A percentile compares a stretch with the other conserved stretches of the same genome.
Conservation (phyloP, 1,284 basidiomycete species). For the Porodaedalea pini region DNA sequence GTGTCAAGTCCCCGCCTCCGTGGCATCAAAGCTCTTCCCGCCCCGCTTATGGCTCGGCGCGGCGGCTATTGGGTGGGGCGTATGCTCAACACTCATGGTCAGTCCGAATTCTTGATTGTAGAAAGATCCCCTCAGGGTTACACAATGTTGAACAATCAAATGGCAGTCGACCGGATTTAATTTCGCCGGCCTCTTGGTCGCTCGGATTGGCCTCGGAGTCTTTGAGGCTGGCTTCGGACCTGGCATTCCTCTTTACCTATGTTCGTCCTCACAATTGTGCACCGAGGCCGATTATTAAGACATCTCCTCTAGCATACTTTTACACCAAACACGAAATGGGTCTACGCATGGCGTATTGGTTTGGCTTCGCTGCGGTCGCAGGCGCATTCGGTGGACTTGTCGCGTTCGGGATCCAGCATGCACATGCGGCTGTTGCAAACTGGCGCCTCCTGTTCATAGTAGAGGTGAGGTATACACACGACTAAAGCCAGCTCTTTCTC, state of each 20-base stretch:
- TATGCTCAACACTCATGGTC: slow-evolving; percentile 68
- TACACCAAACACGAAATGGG: slow-evolving; percentile 74
- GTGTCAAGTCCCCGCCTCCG: slow-evolving; percentile 64
- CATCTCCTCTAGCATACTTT: slow-evolving; percentile 53
- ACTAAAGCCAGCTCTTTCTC: neutral
- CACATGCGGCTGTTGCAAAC: slow-evolving; percentile 44
- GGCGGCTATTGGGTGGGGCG: slow-evolving; percentile 67
- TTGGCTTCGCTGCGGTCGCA: slow-evolving; percentile 75
- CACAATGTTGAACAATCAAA: neutral
- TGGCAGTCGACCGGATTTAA: slow-evolving; percentile 54
- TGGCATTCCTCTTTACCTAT: slow-evolving; percentile 69
- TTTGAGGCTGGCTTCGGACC: slow-evolving; percentile 76
- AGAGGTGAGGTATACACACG: slow-evolving; percentile 44
- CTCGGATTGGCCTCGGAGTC: slow-evolving; percentile 58
- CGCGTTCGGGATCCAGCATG: slow-evolving; percentile 67
- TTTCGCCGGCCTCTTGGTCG: slow-evolving; percentile 54
- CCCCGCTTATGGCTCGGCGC: slow-evolving; percentile 65
- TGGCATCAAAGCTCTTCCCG: slow-evolving; percentile 62
- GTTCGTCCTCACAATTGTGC: slow-evolving; percentile 36
- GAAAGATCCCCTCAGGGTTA: neutral
- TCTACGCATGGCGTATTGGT: slow-evolving; percentile 71
- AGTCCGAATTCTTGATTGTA: neutral
- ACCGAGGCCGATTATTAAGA: neutral
- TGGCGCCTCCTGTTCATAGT: slow-evolving; percentile 77
- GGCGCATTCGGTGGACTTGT: slow-evolving; percentile 76